Evolutionary conservation across 2,329 filamentous ascomycete species (phyloP).

Genomic region (Ceratocystis papillata): DNA sequence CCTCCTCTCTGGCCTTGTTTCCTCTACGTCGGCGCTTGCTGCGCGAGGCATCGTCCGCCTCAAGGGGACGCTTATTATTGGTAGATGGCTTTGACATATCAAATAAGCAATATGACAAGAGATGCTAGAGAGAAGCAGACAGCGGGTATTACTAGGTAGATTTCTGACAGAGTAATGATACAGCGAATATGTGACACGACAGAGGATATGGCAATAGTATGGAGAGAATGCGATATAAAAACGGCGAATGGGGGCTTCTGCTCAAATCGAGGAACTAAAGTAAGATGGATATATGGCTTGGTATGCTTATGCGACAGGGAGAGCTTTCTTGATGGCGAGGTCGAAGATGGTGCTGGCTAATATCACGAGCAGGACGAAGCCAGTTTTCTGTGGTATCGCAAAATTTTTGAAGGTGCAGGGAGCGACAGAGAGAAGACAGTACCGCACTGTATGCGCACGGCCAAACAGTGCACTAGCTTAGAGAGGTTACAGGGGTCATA

Average conservation of each 20-base stretch:
- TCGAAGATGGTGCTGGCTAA: background rate
- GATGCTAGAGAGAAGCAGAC: background rate
- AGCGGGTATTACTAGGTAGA: background rate
- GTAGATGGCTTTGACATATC: slow-evolving; percentile 36
- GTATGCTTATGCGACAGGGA: slow-evolving; percentile 1
- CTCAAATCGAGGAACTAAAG: no score
- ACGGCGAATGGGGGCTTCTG: no score
- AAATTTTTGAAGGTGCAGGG: slow-evolving; percentile 22
- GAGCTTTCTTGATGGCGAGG: background rate
- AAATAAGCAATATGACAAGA: no score
- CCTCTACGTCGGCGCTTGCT: slow-evolving; percentile 39
- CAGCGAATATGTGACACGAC: background rate
- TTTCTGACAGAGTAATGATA: background rate
- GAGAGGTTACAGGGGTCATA: background rate
- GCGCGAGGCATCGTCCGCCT: slow-evolving; percentile 27
- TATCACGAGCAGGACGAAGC: background rate
- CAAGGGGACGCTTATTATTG: slow-evolving; percentile 44
- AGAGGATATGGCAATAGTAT: background rate
- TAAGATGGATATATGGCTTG: background rate
- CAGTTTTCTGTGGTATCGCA: slow-evolving; percentile 15
- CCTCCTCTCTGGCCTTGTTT: slow-evolving; percentile 46
- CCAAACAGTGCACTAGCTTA: background rate
- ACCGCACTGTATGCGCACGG: background rate
- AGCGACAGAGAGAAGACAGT: background rate
- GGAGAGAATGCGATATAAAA: background rate